phyloP scores from a whole-genome alignment of 2,329 filamentous ascomycete species.

The Fusarium citri region DNA sequence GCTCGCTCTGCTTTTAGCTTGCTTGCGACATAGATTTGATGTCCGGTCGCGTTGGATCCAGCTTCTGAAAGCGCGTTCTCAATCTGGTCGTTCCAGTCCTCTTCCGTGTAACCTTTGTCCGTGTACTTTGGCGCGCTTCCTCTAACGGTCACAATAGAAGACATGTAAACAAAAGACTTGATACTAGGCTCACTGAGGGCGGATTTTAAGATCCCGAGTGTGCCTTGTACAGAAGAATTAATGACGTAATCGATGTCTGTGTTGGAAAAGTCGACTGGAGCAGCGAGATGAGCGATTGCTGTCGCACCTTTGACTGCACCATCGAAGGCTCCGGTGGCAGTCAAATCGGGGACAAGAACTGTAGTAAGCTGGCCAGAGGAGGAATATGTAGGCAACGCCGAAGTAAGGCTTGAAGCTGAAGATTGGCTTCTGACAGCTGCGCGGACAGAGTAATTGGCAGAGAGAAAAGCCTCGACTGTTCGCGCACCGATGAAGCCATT shows the following conservation, averaged over 20 bases:
- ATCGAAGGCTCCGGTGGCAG: neutral
- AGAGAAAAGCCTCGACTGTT: constrained; percentile 19
- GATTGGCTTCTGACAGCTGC: constrained; percentile 12
- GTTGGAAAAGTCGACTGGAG: constrained; percentile 16
- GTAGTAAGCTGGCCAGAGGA: constrained; percentile 3
- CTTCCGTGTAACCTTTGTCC: constrained; percentile 4
- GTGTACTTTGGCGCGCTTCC: neutral
- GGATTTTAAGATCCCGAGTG: constrained; percentile 2
- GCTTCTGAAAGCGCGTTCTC: constrained; percentile 1
- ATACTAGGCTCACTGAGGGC: neutral
- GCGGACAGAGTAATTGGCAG: constrained; percentile 7
- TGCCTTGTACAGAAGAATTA: constrained; percentile 8
- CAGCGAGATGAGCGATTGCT: constrained; percentile 15
- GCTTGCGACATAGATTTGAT: constrained; percentile 21
- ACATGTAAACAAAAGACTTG: constrained; percentile 16
- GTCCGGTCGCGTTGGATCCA: constrained; percentile 1
- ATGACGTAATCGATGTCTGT: constrained; percentile 23
- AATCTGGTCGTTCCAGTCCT: constrained; percentile 26
- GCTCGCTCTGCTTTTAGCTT: constrained; percentile 23
- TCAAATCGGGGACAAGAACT: neutral
- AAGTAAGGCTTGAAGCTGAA: constrained; percentile 13
- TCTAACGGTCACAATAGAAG: constrained; percentile 10
- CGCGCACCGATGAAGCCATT: constrained; percentile 27
- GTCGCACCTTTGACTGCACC: neutral
- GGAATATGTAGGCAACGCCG: neutral